phyloP scores from a whole-genome alignment of 768 basidiomycete genomes.

The Steccherinum ochraceum region DNA sequence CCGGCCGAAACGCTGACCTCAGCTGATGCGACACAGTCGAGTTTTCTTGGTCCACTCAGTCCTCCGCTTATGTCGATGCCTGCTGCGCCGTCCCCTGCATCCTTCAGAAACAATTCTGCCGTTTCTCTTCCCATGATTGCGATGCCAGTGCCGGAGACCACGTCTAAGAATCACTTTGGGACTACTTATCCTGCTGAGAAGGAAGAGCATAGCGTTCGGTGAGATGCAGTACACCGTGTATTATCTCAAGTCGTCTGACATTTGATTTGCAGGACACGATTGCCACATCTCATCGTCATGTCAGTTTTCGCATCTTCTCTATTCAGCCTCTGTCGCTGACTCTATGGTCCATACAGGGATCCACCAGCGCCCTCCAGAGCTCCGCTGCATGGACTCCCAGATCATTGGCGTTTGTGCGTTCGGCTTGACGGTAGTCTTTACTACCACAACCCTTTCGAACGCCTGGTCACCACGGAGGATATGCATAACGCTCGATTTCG shows the following conservation, averaged over 20 bases:
- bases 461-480: constrained; percentile 30
- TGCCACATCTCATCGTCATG: neutral
- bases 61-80: neutral
- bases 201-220: neutral
- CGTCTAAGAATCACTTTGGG: neutral
- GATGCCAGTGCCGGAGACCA: neutral
- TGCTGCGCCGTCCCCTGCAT: neutral
- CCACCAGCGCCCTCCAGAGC: neutral
- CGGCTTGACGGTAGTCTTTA: neutral
- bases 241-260: neutral
- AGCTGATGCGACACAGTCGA: neutral
- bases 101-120: neutral
- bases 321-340: no score
- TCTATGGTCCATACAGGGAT: neutral
- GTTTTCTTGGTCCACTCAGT: neutral
- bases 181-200: neutral
- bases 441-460: neutral
- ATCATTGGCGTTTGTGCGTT: neutral
- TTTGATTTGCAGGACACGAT: neutral
- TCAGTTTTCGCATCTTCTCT: no score
- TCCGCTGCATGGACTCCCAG: neutral
- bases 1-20: neutral
- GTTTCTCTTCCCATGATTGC: neutral
- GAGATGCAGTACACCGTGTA: neutral
- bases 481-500: constrained; percentile 26